phyloP scores from a whole-genome alignment of 2,329 filamentous ascomycete genomes.

The Pestalotiopsis sp. region DNA sequence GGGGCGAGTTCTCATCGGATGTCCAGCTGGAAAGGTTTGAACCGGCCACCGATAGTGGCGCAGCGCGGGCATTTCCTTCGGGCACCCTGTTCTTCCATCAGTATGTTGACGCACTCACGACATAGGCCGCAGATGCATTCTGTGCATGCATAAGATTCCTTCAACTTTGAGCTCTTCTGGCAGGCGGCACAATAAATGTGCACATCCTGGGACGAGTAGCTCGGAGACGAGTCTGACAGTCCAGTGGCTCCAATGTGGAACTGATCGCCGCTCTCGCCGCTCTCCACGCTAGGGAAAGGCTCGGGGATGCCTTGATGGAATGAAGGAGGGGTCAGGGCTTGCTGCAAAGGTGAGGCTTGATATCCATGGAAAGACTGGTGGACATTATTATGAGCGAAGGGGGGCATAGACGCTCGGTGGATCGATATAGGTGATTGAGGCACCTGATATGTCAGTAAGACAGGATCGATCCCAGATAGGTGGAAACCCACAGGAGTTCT shows the following conservation, averaged over 20 bases:
- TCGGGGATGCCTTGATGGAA: slow-evolving; percentile 70
- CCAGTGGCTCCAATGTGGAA: slow-evolving; percentile 71
- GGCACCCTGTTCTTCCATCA: slow-evolving; percentile 76
- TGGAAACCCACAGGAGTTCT: slow-evolving; percentile 75
- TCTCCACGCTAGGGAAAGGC: slow-evolving; percentile 88
- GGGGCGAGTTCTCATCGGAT: slow-evolving; percentile 59
- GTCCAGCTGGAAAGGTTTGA: slow-evolving; percentile 85
- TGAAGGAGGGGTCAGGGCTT: slow-evolving; percentile 82
- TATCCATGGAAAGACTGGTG: slow-evolving; percentile 69
- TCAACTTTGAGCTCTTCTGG: slow-evolving; percentile 73
- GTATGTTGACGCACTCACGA: slow-evolving; percentile 80
- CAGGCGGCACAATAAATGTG: slow-evolving; percentile 95
- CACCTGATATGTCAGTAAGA: slow-evolving; percentile 56
- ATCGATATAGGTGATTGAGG: slow-evolving; percentile 68
- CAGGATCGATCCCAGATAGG: slow-evolving; percentile 34
- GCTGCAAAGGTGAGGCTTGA: slow-evolving; percentile 87
- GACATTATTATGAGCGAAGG: slow-evolving; percentile 50
- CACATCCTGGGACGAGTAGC: slow-evolving; percentile 73
- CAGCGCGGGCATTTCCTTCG: slow-evolving; percentile 79
- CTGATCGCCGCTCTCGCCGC: slow-evolving; percentile 71
- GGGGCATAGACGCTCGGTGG: slow-evolving; percentile 64
- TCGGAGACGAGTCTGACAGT: slow-evolving; percentile 71
- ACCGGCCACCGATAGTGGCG: slow-evolving; percentile 76
- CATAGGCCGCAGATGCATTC: slow-evolving; percentile 96
- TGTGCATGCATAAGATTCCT: slow-evolving; percentile 89